These are phyloP conservation scores for Syzygium grande DNA, from an alignment of 345 rosid species.

Conservation along the genomic window DNA sequence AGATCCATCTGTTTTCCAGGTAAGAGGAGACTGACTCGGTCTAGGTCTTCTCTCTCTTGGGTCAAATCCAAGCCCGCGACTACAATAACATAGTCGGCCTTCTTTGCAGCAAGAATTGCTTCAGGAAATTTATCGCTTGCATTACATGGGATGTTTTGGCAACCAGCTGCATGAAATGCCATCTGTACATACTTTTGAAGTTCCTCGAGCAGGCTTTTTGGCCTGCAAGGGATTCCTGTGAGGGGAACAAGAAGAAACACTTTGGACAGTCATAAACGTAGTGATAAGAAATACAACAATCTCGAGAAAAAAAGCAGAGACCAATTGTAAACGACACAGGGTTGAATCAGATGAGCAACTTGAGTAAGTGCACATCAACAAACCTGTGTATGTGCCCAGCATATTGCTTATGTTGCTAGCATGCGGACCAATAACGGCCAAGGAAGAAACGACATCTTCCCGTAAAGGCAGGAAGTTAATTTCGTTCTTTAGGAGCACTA, in stretches of 20 bases:
- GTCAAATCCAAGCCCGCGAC: constrained; percentile 77
- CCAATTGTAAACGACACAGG: neutral
- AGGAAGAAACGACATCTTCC: constrained; percentile 33
- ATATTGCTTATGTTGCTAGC: constrained; percentile 46
- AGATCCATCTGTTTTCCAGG: constrained; percentile 80
- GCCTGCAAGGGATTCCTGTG: constrained; percentile 68
- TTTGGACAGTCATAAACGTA: neutral
- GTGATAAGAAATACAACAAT: neutral
- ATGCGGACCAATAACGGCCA: constrained; percentile 83
- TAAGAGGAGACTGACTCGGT: constrained; percentile 72
- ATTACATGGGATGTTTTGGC: constrained; percentile 52
- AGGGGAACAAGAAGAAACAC: neutral
- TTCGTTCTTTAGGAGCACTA: constrained; percentile 84
- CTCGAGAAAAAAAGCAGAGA: neutral
- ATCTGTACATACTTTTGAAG: constrained; percentile 35
- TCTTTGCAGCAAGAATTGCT: constrained; percentile 49
- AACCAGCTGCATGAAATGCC: constrained; percentile 52
- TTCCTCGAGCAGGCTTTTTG: constrained; percentile 48
- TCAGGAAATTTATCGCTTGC: constrained; percentile 38
- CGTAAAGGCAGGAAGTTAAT: constrained; percentile 58
- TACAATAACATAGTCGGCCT: constrained; percentile 55
- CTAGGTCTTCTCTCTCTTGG: constrained; percentile 85
- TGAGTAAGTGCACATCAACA: neutral
- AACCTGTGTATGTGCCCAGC: constrained; percentile 83
- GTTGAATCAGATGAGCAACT: neutral